Evolutionary conservation across 257 asterid species (phyloP), one percentile per base, ranked within the genome.

Genomic region (Primulina tabacum): DNA sequence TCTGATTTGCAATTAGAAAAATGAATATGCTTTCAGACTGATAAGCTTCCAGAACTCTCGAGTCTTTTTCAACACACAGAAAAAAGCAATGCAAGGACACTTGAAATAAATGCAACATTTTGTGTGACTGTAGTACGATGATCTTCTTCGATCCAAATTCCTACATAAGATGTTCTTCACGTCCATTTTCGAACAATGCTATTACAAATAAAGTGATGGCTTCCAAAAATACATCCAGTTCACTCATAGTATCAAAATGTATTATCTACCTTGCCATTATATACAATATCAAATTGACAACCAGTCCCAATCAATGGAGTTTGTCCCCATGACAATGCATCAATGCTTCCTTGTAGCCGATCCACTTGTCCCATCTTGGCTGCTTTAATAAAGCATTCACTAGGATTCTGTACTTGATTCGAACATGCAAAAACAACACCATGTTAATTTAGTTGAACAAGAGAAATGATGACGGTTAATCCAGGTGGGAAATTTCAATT

Each of bases 311-410:
- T 76, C 32, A 90, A 64, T 69, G 97, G 99, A 76, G 77, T 82
- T 82, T 78, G 88, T 71, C 99, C 99, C 97, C 97, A 91, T 11
- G 92, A 62, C 75, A 94, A 78, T 52, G 97, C 89, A 75, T 94
- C 99, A 3, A 91, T 76, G 74, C 83, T 85, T 68, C 97, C 97
- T 80, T 70, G 81, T 61, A 94, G 97, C 76, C 76, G 60, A 77
- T 94, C 97, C 17, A 28, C 64, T 71, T 78, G 82, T 75, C 87
- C 92, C 75, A 26, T 62, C 83, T 91, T 94, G 58, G 96, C 95
- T 33, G 99, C 96, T 84, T 79, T 87, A 38, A 86, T 72, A 53
- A 90, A 81, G 70, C 69, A 52, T 73, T 82, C 92, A 53, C 91
- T 85, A 33, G 97, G 96, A 73, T 64, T 82, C 99, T 93, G 95